Evolutionary conservation across 352 stramenopile species (phyloP), one percentile per base, ranked within the genome.

Genomic region (Globisporangium abappressorium): DNA sequence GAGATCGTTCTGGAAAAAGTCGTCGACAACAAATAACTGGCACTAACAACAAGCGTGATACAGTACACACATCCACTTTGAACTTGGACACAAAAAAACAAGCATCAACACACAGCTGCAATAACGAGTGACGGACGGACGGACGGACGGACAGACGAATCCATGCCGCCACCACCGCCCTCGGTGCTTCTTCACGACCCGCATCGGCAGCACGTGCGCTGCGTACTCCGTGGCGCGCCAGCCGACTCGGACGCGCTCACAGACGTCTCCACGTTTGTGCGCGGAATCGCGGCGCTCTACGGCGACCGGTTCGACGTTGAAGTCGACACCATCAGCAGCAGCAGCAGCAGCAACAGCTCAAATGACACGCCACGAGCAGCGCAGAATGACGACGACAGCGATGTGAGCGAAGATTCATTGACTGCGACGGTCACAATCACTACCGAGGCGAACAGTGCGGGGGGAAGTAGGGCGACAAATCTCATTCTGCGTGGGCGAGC

Each of bases 261-360:
- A 49, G 33, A 22, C 20, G 63, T 76, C 49, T 47, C 72, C n/a
- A 24, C 65, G 3, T 82, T 91, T 28, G 51, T 89, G 28, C 81
- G 81, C 34, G 83, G 81, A 18, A 82, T 91, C 57, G 78, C 74
- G 41, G 78, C 71, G 56, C 70, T 91, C 3, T 88, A 89, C 46
- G 81, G 84, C 11, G 71, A 85, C 28, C 73, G 70, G 0, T 72
- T 91, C 1, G 70, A 73, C 7, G 63, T 83, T 41, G 68, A 78
- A 15, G 76, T 74, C 51, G 68, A 67, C 36, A n/a, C 64, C 9
- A 76, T 54, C 26, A 46, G 5, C 28, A n/a, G n/a, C n/a, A n/a
- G n/a, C n/a, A n/a, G n/a, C n/a, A 18, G 11, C 11, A 18, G 5
- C 38, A 20, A 9, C 11, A 49, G 36, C 8, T 26, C 43, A 26